Evolutionary conservation across 192 early-diverging fungal species (phyloP).

Genomic region (Coemansia sp.): DNA sequence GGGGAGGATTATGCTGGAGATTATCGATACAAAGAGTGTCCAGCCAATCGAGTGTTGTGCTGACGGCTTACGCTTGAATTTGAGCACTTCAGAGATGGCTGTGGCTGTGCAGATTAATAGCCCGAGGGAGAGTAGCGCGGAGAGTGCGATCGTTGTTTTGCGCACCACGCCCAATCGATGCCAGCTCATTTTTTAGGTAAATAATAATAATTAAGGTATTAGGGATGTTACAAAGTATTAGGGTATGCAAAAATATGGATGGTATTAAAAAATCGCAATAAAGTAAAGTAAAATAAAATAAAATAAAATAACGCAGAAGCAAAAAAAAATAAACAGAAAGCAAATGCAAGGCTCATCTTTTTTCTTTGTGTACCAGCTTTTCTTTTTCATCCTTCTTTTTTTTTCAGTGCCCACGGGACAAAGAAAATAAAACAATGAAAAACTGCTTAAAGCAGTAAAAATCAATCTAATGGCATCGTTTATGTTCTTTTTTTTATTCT

Average conservation of each 20-base stretch:
- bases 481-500: too few species aligned
- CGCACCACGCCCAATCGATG: conserved; percentile 18
- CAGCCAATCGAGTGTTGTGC: conserved; percentile 16
- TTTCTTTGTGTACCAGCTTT: too few species aligned
- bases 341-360: not conserved
- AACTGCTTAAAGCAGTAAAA: too few species aligned
- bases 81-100: conserved; percentile 19
- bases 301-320: conserved; percentile 1
- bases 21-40: conserved; percentile 28
- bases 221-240: not conserved
- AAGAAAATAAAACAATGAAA: too few species aligned
- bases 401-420: too few species aligned
- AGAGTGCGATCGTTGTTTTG: conserved; percentile 10
- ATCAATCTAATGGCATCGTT: too few species aligned
- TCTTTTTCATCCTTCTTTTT: too few species aligned
- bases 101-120: conserved; percentile 19
- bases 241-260: not conserved
- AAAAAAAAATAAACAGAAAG: not conserved
- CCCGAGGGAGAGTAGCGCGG: conserved; percentile 2
- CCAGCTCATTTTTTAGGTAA: conserved; percentile 17
- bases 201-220: not conserved
- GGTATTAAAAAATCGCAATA: not conserved
- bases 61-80: not conserved
- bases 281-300: not conserved
- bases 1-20: conserved; percentile 15